Conservation (phyloP, 495 filamentous ascomycete genomes). For the Glonium stellatum region DNA sequence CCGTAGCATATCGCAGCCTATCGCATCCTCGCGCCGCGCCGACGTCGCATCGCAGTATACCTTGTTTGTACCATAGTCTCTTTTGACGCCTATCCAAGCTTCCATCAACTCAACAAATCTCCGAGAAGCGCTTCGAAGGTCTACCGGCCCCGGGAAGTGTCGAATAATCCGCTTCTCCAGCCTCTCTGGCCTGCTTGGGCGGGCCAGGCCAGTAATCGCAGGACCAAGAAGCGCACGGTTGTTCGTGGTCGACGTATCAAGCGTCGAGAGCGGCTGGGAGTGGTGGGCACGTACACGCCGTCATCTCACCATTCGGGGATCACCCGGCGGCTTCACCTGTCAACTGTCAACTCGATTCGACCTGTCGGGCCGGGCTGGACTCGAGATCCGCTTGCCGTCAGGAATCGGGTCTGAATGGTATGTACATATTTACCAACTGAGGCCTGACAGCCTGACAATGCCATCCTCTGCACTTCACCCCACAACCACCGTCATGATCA, state of each 20-base stretch:
- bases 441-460: background rate
- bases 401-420: conserved; percentile 1
- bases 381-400: background rate
- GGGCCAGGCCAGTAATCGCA: conserved; percentile 22
- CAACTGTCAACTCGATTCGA: background rate
- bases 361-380: background rate
- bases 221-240: conserved; percentile 15
- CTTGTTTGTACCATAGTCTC: conserved; percentile 27
- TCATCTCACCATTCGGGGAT: conserved; percentile 20
- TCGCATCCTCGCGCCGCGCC: background rate
- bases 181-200: conserved; percentile 1
- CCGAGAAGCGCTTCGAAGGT: conserved; percentile 14
- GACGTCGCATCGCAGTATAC: background rate
- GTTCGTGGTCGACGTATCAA: conserved; percentile 14
- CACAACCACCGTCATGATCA: background rate
- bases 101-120: conserved; percentile 21
- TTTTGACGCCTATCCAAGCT: conserved; percentile 1
- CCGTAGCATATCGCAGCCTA: too few relatives aligned
- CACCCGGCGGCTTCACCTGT: background rate
- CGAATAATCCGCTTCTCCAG: conserved; percentile 10
- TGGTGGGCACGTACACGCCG: conserved; percentile 11
- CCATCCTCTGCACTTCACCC: background rate
- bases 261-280: conserved; percentile 12
- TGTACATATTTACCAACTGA: background rate
- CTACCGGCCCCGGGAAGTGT: background rate